Evolutionary conservation across 441 rosid genomes (phyloP), one percentile per base, ranked within the genome.

Genomic region (Erodium texanum): DNA sequence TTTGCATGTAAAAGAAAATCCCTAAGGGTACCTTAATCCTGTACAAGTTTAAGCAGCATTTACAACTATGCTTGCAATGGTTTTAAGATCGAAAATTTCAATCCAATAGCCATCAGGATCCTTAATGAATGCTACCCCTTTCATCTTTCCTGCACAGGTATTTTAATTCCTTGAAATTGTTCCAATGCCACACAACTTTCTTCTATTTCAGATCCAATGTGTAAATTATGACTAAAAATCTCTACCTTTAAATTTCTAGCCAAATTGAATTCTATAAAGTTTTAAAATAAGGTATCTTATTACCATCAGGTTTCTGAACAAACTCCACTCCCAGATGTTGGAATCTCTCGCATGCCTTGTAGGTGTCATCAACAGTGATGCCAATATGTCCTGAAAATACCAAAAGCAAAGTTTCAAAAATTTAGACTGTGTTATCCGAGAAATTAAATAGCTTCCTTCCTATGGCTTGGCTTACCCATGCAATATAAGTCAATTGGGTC

Each of bases 91-190:
- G 68, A 90, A 90, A 81, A 93, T 90, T 82, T 93, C 97, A 45
- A 93, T 88, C 96, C 96, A 93, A 74, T 93, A 90, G 76, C 94
- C 94, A 84, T 93, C 98, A 61, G 98, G 97, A 83, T 93, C 97
- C 88, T 87, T 93, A 56, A 93, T 90, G 79, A 93, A 93, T 27
- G 98, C 98, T 71, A 90, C 54, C 24, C 85, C 88, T 79, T 89
- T 92, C 93, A 89, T 80, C 77, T 87, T 87, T 66, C 97, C 98
- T 92, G 86, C 74, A 70, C 71, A 1, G 64, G 69, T 43, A 66
- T 58, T 36, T 8, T 1, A 2, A 36, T 5, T 0, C 10, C 10
- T 8, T 36, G 6, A 27, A 27, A 27, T 27, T 27, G 29, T 27
- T 1, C 29, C 1, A 4, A 27, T 27, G 4, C 4, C 29, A 27